These are phyloP conservation scores for Komagataella pseudopastoris DNA, from an alignment of 805 yeast species.

Conservation along the genomic window DNA sequence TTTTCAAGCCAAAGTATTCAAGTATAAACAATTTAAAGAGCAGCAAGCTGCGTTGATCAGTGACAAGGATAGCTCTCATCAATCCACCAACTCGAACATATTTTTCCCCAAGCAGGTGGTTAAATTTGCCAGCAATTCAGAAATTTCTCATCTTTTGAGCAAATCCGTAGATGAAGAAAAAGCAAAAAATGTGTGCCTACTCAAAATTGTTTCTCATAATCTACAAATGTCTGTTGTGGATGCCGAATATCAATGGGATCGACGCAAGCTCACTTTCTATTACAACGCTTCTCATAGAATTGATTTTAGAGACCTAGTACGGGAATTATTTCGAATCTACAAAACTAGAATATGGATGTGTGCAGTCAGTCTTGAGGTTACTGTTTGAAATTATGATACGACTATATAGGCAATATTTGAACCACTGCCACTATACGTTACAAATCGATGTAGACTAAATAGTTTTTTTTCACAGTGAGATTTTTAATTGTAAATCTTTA, in stretches of 20 bases:
- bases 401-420: neutral
- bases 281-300: slow-evolving; percentile 50
- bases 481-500: neutral
- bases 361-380: slow-evolving; percentile 28
- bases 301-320: slow-evolving; percentile 66
- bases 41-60: slow-evolving; percentile 48
- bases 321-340: slow-evolving; percentile 61
- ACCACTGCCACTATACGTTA: neutral
- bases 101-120: slow-evolving; percentile 59
- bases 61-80: neutral
- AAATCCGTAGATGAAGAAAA: slow-evolving; percentile 59
- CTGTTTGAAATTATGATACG: slow-evolving; percentile 1
- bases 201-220: slow-evolving; percentile 36
- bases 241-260: slow-evolving; percentile 79
- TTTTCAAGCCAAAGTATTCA: slow-evolving; percentile 57
- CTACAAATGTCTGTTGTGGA: slow-evolving; percentile 51
- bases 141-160: slow-evolving; percentile 40
- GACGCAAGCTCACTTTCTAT: slow-evolving; percentile 69
- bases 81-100: slow-evolving; percentile 26
- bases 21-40: slow-evolving; percentile 53
- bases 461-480: neutral
- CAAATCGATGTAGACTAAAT: neutral
- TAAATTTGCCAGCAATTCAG: slow-evolving; percentile 47
- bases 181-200: slow-evolving; percentile 47
- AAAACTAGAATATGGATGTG: slow-evolving; percentile 87